Base-by-base conservation (phyloP, 805 yeast genomes). In the Cyberlindnera americana region DNA sequence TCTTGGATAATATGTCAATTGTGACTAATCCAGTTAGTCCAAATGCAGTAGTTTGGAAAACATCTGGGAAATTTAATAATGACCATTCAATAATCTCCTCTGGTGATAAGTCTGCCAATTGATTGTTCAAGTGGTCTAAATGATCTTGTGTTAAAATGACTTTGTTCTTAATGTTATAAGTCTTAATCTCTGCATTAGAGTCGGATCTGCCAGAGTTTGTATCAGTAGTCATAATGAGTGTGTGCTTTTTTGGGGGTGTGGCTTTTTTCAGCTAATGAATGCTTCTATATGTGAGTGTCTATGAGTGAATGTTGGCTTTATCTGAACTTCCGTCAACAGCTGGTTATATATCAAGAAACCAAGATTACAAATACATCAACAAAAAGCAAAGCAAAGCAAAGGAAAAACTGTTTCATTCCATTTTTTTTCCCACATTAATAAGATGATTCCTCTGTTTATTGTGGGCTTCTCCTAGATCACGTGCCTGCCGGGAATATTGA, bases 41-140 rank as follows among this genome's bases (percentile, higher is more conserved):
- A 64, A 91, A 89, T 1, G 98, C 98, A 0, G 98, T 88, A 2
- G 96, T 89, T 63, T 91, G 98, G 56, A 60, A 90, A 27, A 91
- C 66, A 29, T 78, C 70, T 3, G 96, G 96, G 54, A 90, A 81
- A 0, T 95, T 87, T n/a, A 75, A 60, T 13, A 83, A 64, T 0
- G 96, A 77, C 97, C 98, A 91, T 53, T 71, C 66, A 19, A 91
- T 64, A 41, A 91, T 78, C 43, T 87, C 86, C 48, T 78, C 76
- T 0, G 97, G 88, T 1, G 77, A 55, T 2, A 48, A 59, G 7
- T 65, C 56, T n/a, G 72, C 65, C 16, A 90, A 69, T 9, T 72
- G 67, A n/a, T 64, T 53, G 63, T 89, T 90, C 61, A 85, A 69
- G 55, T 81, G 84, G 17, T 67, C 72, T 16, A 89, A 52, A 41